Conservation (phyloP, 768 basidiomycete species). For the Trametes coccinea region DNA sequence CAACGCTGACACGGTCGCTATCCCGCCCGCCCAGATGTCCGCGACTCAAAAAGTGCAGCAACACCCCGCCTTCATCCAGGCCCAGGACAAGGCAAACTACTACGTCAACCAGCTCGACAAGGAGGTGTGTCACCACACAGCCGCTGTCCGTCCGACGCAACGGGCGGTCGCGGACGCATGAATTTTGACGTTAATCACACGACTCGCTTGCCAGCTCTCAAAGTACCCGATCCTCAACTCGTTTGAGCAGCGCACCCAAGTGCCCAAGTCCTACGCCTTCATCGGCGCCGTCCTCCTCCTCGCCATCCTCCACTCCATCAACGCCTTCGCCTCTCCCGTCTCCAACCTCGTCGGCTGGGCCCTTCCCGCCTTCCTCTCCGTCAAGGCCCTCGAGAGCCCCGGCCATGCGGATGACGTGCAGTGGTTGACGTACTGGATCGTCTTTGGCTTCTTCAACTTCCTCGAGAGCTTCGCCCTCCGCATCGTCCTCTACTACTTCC, state of each 20-base stretch:
- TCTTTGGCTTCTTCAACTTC: constrained; percentile 94
- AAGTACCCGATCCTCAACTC: constrained; percentile 86
- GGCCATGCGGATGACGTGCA: constrained; percentile 83
- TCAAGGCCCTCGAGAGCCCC: constrained; percentile 92
- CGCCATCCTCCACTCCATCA: constrained; percentile 78
- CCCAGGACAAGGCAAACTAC: constrained; percentile 76
- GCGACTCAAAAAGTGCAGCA: constrained; percentile 81
- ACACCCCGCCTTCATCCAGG: constrained; percentile 85
- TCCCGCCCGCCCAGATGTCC: constrained; percentile 53
- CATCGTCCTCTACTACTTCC: constrained; percentile 85
- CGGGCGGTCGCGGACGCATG: not conserved
- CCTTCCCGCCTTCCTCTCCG: constrained; percentile 92
- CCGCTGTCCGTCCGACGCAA: not conserved
- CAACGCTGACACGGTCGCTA: not conserved
- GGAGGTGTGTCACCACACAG: constrained; percentile 77
- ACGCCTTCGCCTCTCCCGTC: constrained; percentile 87
- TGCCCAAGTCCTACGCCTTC: constrained; percentile 91
- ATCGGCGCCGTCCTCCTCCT: constrained; percentile 69
- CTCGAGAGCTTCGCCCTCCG: constrained; percentile 83
- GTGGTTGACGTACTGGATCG: constrained; percentile 98
- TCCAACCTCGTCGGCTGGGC: constrained; percentile 96
- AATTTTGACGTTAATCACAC: constrained; percentile 19
- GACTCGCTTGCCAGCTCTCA: constrained; percentile 51
- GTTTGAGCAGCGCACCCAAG: constrained; percentile 85
- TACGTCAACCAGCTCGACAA: constrained; percentile 93